A percentile compares a stretch with the other conserved stretches of the same genome.
These are phyloP conservation scores for Coffea humblotiana DNA, from an alignment of 305 asterid genomes.

Conservation along the genomic window DNA sequence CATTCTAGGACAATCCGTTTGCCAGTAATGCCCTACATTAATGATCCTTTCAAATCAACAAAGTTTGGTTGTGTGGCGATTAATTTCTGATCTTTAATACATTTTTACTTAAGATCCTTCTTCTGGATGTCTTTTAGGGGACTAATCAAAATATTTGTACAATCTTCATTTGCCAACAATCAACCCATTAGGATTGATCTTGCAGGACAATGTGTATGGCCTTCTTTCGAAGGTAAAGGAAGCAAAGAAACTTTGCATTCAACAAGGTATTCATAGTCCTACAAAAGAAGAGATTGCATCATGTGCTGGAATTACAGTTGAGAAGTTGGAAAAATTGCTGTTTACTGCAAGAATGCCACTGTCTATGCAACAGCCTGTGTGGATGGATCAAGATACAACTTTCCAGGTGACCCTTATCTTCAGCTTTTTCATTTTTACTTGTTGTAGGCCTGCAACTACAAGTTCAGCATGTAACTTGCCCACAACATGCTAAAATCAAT, in stretches of 20 bases:
- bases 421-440: neutral
- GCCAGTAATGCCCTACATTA: constrained; percentile 62
- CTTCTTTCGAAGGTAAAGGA: constrained; percentile 69
- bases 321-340: constrained; percentile 59
- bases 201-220: constrained; percentile 79
- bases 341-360: constrained; percentile 55
- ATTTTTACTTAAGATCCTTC: neutral
- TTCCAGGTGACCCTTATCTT: constrained; percentile 49
- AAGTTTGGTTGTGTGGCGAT: neutral
- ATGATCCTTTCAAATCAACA: constrained; percentile 15
- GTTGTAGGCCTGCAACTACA: neutral
- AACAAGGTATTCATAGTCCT: constrained; percentile 62
- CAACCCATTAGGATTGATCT: constrained; percentile 21
- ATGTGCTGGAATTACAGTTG: constrained; percentile 67
- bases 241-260: constrained; percentile 61
- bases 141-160: neutral
- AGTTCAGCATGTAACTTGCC: constrained; percentile 6
- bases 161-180: constrained; percentile 11
- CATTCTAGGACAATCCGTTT: constrained; percentile 87
- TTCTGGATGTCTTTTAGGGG: neutral
- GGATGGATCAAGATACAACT: constrained; percentile 73
- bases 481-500: neutral
- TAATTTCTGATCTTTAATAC: neutral
- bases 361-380: constrained; percentile 74
- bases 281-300: constrained; percentile 68